These are phyloP conservation scores for Fusarium tupiense DNA, from an alignment of 2,329 filamentous ascomycete genomes.

Conservation along the genomic window DNA sequence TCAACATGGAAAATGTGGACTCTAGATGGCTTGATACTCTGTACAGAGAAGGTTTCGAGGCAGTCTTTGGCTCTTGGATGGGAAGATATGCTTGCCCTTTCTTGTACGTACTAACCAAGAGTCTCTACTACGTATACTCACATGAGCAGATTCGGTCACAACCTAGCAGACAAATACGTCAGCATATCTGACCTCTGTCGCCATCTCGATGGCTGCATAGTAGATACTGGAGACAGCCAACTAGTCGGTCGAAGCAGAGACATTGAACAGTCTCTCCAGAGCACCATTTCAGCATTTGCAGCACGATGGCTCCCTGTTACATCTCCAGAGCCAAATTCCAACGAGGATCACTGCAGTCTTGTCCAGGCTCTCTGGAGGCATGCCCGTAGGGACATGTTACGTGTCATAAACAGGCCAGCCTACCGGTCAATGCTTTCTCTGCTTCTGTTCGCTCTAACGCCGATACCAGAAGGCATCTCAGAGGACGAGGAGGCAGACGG, in stretches of 20 bases:
- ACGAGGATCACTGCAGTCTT: slow-evolving; percentile 20
- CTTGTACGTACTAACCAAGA: slow-evolving; percentile 42
- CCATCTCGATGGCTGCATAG: slow-evolving; percentile 50
- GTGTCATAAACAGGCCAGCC: slow-evolving; percentile 53
- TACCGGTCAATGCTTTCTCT: slow-evolving; percentile 54
- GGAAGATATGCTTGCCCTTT: slow-evolving; percentile 55
- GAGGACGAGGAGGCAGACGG: slow-evolving; percentile 54
- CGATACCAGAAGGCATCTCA: slow-evolving; percentile 51
- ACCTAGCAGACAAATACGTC: slow-evolving; percentile 44
- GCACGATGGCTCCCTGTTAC: slow-evolving; percentile 45
- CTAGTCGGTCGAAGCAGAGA: slow-evolving; percentile 22
- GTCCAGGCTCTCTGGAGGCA: slow-evolving; percentile 48
- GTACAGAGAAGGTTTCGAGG: slow-evolving; percentile 51
- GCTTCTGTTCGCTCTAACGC: slow-evolving; percentile 53
- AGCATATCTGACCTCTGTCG: slow-evolving; percentile 45
- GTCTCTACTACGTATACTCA: neutral
- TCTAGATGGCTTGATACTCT: slow-evolving; percentile 43
- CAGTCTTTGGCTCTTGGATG: slow-evolving; percentile 55
- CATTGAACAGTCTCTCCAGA: slow-evolving; percentile 42
- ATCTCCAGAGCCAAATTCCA: neutral
- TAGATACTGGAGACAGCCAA: slow-evolving; percentile 26
- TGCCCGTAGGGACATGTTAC: slow-evolving; percentile 51
- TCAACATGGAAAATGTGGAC: slow-evolving; percentile 20
- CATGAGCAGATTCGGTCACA: slow-evolving; percentile 36
- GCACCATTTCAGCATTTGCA: slow-evolving; percentile 43